These are phyloP conservation scores for Suhomyces taliae DNA, from an alignment of 1,139 yeast genomes.

Conservation along the genomic window DNA sequence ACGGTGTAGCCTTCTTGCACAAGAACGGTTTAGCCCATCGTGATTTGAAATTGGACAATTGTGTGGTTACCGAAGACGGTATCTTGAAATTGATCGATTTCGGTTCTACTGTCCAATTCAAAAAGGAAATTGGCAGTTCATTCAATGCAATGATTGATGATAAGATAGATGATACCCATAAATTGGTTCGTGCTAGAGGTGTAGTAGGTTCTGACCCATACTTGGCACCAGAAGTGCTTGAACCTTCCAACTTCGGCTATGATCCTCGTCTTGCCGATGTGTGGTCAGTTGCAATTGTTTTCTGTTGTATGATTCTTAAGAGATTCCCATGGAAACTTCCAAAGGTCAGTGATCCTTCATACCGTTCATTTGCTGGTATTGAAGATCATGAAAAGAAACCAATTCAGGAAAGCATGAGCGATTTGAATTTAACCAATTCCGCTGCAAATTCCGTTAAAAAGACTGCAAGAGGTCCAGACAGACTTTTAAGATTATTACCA, in stretches of 20 bases:
- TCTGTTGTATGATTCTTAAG: constrained; percentile 69
- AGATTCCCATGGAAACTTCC: constrained; percentile 84
- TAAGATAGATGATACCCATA: constrained; percentile 23
- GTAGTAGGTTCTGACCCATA: constrained; percentile 83
- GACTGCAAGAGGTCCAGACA: constrained; percentile 29
- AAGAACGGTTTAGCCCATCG: constrained; percentile 72
- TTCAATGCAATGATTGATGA: constrained; percentile 14
- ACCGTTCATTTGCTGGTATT: constrained; percentile 39
- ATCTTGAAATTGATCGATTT: constrained; percentile 72
- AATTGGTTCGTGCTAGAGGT: constrained; percentile 53
- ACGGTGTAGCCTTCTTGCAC: constrained; percentile 64
- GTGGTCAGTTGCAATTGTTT: constrained; percentile 78
- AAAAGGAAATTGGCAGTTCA: constrained; percentile 26
- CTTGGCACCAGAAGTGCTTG: constrained; percentile 73
- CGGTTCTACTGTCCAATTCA: constrained; percentile 71
- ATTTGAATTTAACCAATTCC: constrained; percentile 1
- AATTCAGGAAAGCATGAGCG: constrained; percentile 5
- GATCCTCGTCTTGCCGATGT: constrained; percentile 75
- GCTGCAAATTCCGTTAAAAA: not conserved
- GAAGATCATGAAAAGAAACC: constrained; percentile 10
- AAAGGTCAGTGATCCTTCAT: constrained; percentile 54
- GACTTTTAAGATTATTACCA: constrained; percentile 41
- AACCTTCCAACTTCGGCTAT: constrained; percentile 45
- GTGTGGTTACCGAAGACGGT: constrained; percentile 64
- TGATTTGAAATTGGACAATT: constrained; percentile 74